These are phyloP conservation scores for Alternaria longipes DNA, from an alignment of 2,329 filamentous ascomycete species.

Conservation along the genomic window DNA sequence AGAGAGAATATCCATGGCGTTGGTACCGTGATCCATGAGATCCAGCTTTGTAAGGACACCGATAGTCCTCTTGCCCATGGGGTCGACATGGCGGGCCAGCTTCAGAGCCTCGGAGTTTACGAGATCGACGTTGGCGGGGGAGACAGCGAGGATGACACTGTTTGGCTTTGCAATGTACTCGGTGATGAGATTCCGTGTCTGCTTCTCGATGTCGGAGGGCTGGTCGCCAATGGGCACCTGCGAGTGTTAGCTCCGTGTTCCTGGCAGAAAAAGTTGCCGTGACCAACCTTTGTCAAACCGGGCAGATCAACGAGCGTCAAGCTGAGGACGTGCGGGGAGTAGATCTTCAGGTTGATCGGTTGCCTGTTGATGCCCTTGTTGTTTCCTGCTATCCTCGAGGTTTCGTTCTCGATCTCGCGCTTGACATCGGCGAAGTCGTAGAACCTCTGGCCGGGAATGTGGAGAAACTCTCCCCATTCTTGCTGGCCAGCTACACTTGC, in stretches of 20 bases:
- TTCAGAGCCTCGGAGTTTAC: slow-evolving; percentile 98
- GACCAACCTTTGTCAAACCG: slow-evolving; percentile 86
- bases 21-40: slow-evolving; percentile 98
- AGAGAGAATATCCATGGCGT: slow-evolving; percentile 96
- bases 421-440: slow-evolving; percentile 93
- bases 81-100: slow-evolving; percentile 94
- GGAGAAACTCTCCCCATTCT: slow-evolving; percentile 95
- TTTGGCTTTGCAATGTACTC: slow-evolving; percentile 99
- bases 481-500: slow-evolving; percentile 73
- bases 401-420: slow-evolving; percentile 97
- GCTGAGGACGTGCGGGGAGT: slow-evolving; percentile 95
- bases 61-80: slow-evolving; percentile 92
- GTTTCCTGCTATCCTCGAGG: slow-evolving; percentile 89
- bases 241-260: slow-evolving; percentile 36
- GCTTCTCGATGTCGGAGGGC: slow-evolving; percentile 97
- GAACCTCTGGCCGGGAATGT: slow-evolving; percentile 88
- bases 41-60: slow-evolving; percentile 97
- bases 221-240: slow-evolving; percentile 97
- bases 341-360: slow-evolving; percentile 98
- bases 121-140: slow-evolving; percentile 95
- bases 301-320: slow-evolving; percentile 95
- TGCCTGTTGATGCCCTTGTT: slow-evolving; percentile 99
- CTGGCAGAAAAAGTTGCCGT: slow-evolving; percentile 10
- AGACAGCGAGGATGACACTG: slow-evolving; percentile 96
- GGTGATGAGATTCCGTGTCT: slow-evolving; percentile 93